Evolutionary conservation across 2,329 filamentous ascomycete genomes (phyloP).

Genomic region (Trichoderma sp.): DNA sequence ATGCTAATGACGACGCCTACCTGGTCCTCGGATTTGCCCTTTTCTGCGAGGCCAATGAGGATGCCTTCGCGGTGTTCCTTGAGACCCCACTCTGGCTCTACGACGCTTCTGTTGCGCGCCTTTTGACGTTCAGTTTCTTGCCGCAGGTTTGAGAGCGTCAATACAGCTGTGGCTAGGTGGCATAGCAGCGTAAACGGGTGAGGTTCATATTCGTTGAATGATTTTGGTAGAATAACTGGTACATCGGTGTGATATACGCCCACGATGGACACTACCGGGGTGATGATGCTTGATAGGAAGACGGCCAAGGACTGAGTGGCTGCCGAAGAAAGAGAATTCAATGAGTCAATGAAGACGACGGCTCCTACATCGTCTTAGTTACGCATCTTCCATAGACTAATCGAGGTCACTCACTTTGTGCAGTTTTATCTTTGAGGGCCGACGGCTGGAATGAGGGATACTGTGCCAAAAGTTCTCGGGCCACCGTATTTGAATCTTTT

Average conservation of each 20-base stretch:
- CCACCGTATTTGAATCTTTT: slow-evolving; percentile 56
- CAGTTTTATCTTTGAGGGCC: slow-evolving; percentile 35
- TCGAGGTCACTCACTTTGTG: slow-evolving; percentile 42
- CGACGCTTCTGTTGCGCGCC: slow-evolving; percentile 72
- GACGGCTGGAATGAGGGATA: slow-evolving; percentile 42
- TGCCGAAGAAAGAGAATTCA: slow-evolving; percentile 63
- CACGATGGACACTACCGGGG: slow-evolving; percentile 68
- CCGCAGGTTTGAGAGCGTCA: slow-evolving; percentile 68
- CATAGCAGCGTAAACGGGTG: slow-evolving; percentile 68
- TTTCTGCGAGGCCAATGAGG: slow-evolving; percentile 61
- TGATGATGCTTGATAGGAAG: slow-evolving; percentile 68
- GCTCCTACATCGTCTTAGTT: slow-evolving; percentile 49
- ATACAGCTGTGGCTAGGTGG: slow-evolving; percentile 85
- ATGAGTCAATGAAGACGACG: slow-evolving; percentile 76
- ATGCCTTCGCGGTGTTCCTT: slow-evolving; percentile 76
- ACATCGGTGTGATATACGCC: slow-evolving; percentile 82
- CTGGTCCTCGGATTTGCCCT: slow-evolving; percentile 41
- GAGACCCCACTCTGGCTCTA: slow-evolving; percentile 76
- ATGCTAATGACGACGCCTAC: slow-evolving; percentile 71
- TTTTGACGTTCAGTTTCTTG: slow-evolving; percentile 72
- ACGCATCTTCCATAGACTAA: background rate
- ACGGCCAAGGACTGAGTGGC: slow-evolving; percentile 58
- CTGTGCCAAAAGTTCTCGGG: slow-evolving; percentile 58
- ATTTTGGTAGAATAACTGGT: slow-evolving; percentile 50
- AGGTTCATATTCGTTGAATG: slow-evolving; percentile 59